Conservation (phyloP, 768 basidiomycete species). For the Kondoa malvinella region DNA sequence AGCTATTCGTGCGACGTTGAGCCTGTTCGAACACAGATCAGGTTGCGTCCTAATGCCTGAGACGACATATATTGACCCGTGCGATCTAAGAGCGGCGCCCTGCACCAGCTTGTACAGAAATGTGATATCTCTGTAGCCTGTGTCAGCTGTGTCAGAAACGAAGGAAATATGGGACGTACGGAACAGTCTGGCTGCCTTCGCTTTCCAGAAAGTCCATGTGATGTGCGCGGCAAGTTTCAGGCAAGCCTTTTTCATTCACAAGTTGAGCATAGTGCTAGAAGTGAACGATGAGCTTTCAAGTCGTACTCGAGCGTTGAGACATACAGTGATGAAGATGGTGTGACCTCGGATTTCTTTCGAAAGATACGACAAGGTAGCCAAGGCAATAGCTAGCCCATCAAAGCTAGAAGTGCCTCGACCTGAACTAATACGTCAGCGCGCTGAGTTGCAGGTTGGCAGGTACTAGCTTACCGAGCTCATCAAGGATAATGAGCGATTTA, state of each 20-base stretch:
- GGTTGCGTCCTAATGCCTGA: neutral
- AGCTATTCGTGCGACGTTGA: slow-evolving; percentile 39
- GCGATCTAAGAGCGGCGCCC: slow-evolving; percentile 43
- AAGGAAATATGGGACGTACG: slow-evolving; percentile 27
- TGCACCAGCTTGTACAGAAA: slow-evolving; percentile 63
- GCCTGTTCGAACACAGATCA: neutral
- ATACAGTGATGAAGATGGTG: slow-evolving; percentile 65
- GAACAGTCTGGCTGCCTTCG: slow-evolving; percentile 19
- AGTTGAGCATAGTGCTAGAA: neutral
- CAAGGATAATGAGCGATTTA: slow-evolving; percentile 69
- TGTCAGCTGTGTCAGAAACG: slow-evolving; percentile 31
- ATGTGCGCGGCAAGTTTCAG: neutral
- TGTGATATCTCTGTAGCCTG: slow-evolving; percentile 57
- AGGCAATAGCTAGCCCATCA: slow-evolving; percentile 87
- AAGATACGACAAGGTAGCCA: slow-evolving; percentile 59
- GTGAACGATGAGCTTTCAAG: slow-evolving; percentile 50
- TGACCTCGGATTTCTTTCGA: slow-evolving; percentile 45
- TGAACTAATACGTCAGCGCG: neutral
- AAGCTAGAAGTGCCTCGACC: slow-evolving; percentile 70
- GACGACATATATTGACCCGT: neutral
- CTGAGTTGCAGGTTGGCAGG: neutral
- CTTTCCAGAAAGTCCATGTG: slow-evolving; percentile 13
- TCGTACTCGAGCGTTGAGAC: slow-evolving; percentile 28
- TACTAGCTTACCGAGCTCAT: slow-evolving; percentile 44
- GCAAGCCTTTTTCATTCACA: neutral